phyloP scores from a whole-genome alignment of 2,329 filamentous ascomycete species.

The Trichothecium roseum region DNA sequence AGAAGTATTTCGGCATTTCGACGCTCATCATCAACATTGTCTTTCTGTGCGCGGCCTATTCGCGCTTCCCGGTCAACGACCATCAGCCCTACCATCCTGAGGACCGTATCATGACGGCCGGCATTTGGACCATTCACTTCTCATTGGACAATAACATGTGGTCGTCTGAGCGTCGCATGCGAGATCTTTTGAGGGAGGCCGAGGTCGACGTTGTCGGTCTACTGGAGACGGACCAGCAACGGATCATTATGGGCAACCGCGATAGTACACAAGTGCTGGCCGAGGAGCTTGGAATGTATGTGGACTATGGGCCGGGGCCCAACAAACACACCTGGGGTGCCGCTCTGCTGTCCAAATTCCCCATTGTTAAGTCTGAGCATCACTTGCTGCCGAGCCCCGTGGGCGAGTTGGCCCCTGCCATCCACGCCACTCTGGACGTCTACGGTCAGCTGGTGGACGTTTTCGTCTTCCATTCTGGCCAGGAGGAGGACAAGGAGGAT shows the following conservation, averaged over 20 bases:
- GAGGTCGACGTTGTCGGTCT: conserved; percentile 97
- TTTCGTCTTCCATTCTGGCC: conserved; percentile 96
- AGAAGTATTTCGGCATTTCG: conserved; percentile 43
- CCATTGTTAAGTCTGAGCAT: conserved; percentile 93
- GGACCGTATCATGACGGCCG: conserved; percentile 79
- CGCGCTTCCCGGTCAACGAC: conserved; percentile 86
- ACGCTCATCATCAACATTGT: conserved; percentile 70
- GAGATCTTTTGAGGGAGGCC: conserved; percentile 81
- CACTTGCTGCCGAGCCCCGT: conserved; percentile 89
- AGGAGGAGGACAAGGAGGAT: conserved; percentile 93
- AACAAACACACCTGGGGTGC: conserved; percentile 99
- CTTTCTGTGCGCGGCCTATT: conserved; percentile 70
- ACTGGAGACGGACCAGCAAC: conserved; percentile 84
- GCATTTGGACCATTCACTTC: conserved; percentile 99
- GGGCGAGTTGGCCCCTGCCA: conserved; percentile 88
- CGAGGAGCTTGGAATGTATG: conserved; percentile 97
- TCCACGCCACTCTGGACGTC: conserved; percentile 90
- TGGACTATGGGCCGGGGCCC: conserved; percentile 90
- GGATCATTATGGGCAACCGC: conserved; percentile 99
- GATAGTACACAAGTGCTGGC: conserved; percentile 92
- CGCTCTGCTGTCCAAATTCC: conserved; percentile 90
- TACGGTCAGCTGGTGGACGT: conserved; percentile 87
- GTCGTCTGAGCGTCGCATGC: conserved; percentile 90
- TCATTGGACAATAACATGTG: conserved; percentile 98
- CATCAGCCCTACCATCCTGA: conserved; percentile 84